A percentile compares a stretch with the other conserved stretches of the same genome.
Conservation (phyloP, 2,329 filamentous ascomycete genomes). For the Coniella lustricola region DNA sequence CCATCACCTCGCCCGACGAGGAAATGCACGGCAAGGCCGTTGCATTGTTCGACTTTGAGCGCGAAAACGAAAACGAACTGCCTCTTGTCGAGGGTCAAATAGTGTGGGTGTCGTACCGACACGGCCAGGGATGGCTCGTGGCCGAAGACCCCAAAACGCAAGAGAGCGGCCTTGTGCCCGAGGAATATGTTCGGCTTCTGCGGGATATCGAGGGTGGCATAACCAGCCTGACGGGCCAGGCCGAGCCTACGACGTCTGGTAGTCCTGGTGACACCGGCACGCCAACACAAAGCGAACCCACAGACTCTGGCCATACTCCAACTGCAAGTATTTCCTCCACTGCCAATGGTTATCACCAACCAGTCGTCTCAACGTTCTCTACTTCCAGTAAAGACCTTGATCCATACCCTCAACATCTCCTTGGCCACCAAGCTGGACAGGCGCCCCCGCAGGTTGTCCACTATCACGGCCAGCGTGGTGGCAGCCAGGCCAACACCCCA, state of each 20-base stretch:
- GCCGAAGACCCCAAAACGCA: conserved; percentile 91
- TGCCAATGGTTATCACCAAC: conserved; percentile 61
- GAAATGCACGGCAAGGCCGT: conserved; percentile 97
- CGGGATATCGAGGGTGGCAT: conserved; percentile 90
- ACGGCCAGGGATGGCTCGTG: conserved; percentile 95
- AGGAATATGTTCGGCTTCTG: conserved; percentile 89
- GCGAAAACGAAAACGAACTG: conserved; percentile 94
- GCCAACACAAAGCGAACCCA: conserved; percentile 55
- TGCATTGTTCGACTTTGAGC: conserved; percentile 87
- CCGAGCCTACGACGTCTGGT: conserved; percentile 41
- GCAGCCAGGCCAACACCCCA: conserved; percentile 59
- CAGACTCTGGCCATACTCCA: conserved; percentile 38
- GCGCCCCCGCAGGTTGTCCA: conserved; percentile 59
- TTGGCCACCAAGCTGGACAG: conserved; percentile 56
- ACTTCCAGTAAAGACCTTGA: conserved; percentile 64
- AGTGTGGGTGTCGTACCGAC: conserved; percentile 91
- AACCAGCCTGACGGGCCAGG: conserved; percentile 60
- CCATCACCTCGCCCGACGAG: conserved; percentile 89
- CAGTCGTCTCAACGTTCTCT: conserved; percentile 61
- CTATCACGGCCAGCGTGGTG: conserved; percentile 61
- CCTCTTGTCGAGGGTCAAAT: conserved; percentile 90
- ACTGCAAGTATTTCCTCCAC: conserved; percentile 32
- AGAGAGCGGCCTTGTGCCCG: conserved; percentile 90
- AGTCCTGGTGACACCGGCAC: conserved; percentile 52
- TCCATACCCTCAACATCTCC: conserved; percentile 58